These are phyloP conservation scores for Coemansia sp. DNA, from an alignment of 192 early-diverging fungal species.

Conservation along the genomic window DNA sequence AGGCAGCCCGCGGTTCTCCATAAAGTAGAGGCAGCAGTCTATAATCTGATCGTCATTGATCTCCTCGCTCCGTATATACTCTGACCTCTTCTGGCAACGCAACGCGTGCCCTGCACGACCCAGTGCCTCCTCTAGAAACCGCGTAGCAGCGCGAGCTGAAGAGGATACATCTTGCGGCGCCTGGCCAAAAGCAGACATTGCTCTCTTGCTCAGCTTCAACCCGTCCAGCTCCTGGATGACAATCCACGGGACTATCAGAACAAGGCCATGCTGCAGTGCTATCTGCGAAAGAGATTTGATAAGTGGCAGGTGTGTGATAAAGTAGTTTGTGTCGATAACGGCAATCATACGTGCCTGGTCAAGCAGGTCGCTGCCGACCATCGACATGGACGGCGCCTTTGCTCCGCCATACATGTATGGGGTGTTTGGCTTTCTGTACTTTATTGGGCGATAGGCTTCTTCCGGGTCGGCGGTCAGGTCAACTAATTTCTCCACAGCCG, in stretches of 20 bases:
- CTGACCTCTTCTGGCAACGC: constrained; percentile 33
- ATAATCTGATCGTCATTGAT: constrained; percentile 40
- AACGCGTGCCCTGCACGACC: constrained; percentile 18
- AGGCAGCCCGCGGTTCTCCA: constrained; percentile 20
- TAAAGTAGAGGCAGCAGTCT: constrained; percentile 45
- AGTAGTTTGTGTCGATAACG: constrained; percentile 45
- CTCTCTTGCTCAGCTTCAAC: constrained; percentile 14
- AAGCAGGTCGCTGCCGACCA: constrained; percentile 4
- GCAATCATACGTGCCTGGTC: constrained; percentile 14
- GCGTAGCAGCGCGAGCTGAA: constrained; percentile 24
- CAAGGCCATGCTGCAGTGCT: constrained; percentile 7
- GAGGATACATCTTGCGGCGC: neutral
- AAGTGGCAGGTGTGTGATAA: constrained; percentile 27
- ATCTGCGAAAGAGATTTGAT: constrained; percentile 8
- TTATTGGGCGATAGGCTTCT: neutral
- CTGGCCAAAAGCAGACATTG: neutral
- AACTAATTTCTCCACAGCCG: neutral
- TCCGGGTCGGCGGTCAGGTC: neutral
- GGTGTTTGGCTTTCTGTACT: neutral
- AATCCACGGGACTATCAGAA: constrained; percentile 33
- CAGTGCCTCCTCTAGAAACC: constrained; percentile 27
- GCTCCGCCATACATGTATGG: no score
- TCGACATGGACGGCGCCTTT: neutral
- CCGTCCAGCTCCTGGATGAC: constrained; percentile 42
- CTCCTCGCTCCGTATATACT: constrained; percentile 22